Percentiles rank a stretch among this genome's conserved stretches.
Conservation (phyloP, 2,329 filamentous ascomycete species). For the Sarocladium brachiariae region DNA sequence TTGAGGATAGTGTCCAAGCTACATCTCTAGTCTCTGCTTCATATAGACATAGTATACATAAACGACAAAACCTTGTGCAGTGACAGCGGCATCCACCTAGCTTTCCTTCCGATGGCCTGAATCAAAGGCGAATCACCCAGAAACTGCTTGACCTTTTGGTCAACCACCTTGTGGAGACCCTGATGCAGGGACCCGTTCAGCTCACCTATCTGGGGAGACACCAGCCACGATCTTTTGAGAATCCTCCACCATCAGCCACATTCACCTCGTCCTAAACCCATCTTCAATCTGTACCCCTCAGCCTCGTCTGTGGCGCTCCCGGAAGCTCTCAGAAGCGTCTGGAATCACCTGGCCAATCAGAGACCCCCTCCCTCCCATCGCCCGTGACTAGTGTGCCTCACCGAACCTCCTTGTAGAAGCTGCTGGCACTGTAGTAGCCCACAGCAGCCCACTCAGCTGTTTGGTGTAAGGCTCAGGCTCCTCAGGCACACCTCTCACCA, state of each 20-base stretch:
- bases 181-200: constrained; percentile 7
- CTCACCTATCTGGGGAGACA: background rate
- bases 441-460: too few relatives aligned
- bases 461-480: constrained; percentile 9
- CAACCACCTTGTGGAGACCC: background rate
- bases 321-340: constrained; percentile 20
- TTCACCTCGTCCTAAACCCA: background rate
- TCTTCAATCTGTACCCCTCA: background rate
- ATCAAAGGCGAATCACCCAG: constrained; percentile 2
- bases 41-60: too few relatives aligned
- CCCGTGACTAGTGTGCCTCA: background rate
- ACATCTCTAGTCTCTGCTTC: too few relatives aligned
- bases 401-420: background rate
- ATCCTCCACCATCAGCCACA: background rate
- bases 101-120: too few relatives aligned
- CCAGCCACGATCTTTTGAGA: background rate
- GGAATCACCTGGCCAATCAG: constrained; percentile 21
- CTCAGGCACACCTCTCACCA: too few relatives aligned
- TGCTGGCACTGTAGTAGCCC: background rate
- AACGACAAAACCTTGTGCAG: too few relatives aligned
- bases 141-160: background rate
- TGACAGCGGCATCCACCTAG: too few relatives aligned
- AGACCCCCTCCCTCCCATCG: background rate
- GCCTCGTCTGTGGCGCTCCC: constrained; percentile 7
- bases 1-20: too few relatives aligned